Percentiles rank a stretch among this genome's conserved stretches.
These are phyloP conservation scores for Cytospora paraplurivora DNA, from an alignment of 2,329 filamentous ascomycete genomes.

Conservation along the genomic window DNA sequence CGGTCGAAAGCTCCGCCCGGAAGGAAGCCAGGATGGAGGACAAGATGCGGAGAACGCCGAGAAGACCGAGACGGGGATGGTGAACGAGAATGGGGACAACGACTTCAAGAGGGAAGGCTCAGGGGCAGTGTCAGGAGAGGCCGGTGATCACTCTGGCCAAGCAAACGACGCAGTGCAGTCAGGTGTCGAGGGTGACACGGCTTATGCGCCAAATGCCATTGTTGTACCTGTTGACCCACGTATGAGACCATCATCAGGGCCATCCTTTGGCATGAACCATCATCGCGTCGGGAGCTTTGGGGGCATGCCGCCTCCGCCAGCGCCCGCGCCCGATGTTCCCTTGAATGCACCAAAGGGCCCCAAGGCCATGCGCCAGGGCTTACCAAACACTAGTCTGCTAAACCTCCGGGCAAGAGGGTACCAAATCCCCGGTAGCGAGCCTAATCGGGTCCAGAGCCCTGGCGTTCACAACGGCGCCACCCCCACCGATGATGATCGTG, in stretches of 20 bases:
- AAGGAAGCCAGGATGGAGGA: conserved; percentile 17
- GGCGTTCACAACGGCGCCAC: conserved; percentile 28
- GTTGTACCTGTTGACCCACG: conserved; percentile 24
- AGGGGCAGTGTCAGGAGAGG: conserved; percentile 10
- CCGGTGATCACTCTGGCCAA: conserved; percentile 11
- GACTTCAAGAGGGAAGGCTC: conserved; percentile 14
- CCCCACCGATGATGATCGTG: conserved; percentile 33
- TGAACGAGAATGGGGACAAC: conserved; percentile 15
- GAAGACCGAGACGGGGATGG: conserved; percentile 17
- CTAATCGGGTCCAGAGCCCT: conserved; percentile 36
- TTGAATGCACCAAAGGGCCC: conserved; percentile 86
- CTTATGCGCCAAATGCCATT: conserved; percentile 17
- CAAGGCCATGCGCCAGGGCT: conserved; percentile 88
- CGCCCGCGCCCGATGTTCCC: conserved; percentile 47
- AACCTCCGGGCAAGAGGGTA: conserved; percentile 60
- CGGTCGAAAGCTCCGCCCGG: conserved; percentile 35
- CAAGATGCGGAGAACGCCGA: conserved; percentile 27
- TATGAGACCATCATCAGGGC: conserved; percentile 27
- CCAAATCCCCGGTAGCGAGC: conserved; percentile 40
- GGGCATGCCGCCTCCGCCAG: conserved; percentile 29
- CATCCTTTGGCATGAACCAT: conserved; percentile 18
- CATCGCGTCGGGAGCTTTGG: conserved; percentile 27
- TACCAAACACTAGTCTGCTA: conserved; percentile 78
- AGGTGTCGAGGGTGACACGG: conserved; percentile 17
- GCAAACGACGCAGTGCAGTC: conserved; percentile 4